Base-by-base conservation (phyloP, 2,329 filamentous ascomycete species). In the Meredithiella fracta region DNA sequence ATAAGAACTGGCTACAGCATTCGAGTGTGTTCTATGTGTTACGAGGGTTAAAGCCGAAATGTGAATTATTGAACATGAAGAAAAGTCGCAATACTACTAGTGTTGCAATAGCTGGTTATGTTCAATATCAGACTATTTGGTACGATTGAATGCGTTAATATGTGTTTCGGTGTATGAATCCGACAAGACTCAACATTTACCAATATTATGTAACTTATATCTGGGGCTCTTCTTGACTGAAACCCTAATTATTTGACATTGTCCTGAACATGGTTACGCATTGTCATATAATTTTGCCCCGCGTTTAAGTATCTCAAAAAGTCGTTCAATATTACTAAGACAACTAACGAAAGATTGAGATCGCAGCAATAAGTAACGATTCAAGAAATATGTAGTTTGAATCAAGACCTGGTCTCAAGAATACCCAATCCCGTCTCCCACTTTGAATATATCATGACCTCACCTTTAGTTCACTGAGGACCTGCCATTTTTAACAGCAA, bases 11-110 rank as follows among this genome's bases (percentile, higher is more conserved):
- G 6, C 50, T 52, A 52, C 22, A 23, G 17, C 31, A n/a, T 52
- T 52, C 50, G 50, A 52, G 50, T 22, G 29, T 40, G 50, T 52
- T 52, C 50, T 40, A 52, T 52, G 23, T 52, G n/a, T 11, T 34
- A 34, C 29, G 29, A 34, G 29, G 29, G 29, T 34, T 34, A 34
- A 5, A 11, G 29, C 29, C 29, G 11, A 5, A 11, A 34, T 34
- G 29, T 5, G 29, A 34, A 34, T 34, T 5, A 11, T 34, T 34
- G 5, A 34, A 11, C 29, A 11, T 34, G 29, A 34, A 34, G 5
- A 34, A 34, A 34, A 34, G 29, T 34, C 29, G 29, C 11, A 34
- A 5, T 34, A 5, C 5, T 34, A 34, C 11, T 5, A 34, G n/a
- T n/a, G n/a, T n/a, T n/a, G n/a, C n/a, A n/a, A n/a, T n/a, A n/a